phyloP scores from a whole-genome alignment of 1,139 yeast species.

The Lodderomyces parapsilosis region DNA sequence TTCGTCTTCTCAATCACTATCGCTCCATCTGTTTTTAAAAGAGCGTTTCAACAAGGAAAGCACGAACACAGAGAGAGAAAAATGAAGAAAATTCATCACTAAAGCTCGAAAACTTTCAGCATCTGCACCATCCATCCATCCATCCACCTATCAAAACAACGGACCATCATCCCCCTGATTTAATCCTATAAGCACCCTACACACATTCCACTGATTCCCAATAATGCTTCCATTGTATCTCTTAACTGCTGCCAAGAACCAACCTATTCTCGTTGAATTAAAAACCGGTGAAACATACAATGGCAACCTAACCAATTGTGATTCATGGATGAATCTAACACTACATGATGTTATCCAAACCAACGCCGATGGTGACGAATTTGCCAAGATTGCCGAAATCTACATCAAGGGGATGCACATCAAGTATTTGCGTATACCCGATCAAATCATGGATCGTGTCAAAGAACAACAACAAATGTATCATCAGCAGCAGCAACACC shows the following conservation, averaged over 20 bases:
- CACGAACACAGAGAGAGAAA: background rate
- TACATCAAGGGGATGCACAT: slow-evolving; percentile 83
- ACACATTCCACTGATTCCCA: too few relatives aligned
- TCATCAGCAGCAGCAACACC: slow-evolving; percentile 4
- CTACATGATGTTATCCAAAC: slow-evolving; percentile 76
- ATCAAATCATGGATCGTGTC: slow-evolving; percentile 75
- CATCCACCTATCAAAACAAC: too few relatives aligned
- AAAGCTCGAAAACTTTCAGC: background rate
- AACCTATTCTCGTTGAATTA: slow-evolving; percentile 84
- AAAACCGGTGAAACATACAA: slow-evolving; percentile 89
- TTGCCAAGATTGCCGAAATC: slow-evolving; percentile 69
- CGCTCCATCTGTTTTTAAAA: too few relatives aligned
- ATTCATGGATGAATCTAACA: slow-evolving; percentile 94
- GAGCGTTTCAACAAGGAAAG: background rate
- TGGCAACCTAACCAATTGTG: slow-evolving; percentile 84
- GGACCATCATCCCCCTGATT: too few relatives aligned
- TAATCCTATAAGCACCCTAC: too few relatives aligned
- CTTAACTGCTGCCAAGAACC: slow-evolving; percentile 87
- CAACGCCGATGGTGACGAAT: slow-evolving; percentile 64
- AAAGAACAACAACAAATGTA: slow-evolving; percentile 46
- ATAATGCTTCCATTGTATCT: slow-evolving; percentile 79
- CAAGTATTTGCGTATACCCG: slow-evolving; percentile 48
- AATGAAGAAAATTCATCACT: background rate
- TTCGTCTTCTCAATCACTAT: background rate
- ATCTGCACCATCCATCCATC: too few relatives aligned